Evolutionary conservation across 2,329 filamentous ascomycete genomes (phyloP).

Genomic region (Cordyceps cicadae): DNA sequence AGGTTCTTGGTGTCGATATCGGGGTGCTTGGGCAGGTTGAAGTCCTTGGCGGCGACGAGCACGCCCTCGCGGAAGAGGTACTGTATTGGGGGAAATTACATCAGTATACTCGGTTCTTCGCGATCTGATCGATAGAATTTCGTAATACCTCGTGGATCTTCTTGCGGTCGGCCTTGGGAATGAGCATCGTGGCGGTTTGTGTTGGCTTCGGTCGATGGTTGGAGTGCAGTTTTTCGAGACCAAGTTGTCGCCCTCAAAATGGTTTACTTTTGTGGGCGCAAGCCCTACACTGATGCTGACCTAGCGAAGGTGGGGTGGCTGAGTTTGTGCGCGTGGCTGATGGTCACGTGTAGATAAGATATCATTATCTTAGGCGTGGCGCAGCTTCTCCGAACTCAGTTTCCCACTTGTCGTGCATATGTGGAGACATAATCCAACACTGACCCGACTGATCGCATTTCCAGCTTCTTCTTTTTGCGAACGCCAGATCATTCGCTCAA

Average conservation of each 20-base stretch:
- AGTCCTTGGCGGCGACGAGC: constrained; percentile 99
- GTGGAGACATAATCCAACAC: background rate
- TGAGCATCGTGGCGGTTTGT: constrained; percentile 72
- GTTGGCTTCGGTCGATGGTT: constrained; percentile 43
- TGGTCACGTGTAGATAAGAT: constrained; percentile 26
- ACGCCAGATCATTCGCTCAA: background rate
- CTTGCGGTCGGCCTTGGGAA: constrained; percentile 99
- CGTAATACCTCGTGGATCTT: constrained; percentile 79
- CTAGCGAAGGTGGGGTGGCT: constrained; percentile 28
- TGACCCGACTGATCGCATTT: background rate
- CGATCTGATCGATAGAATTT: constrained; percentile 1
- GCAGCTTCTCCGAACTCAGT: background rate
- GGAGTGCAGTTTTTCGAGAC: constrained; percentile 31
- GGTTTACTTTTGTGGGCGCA: constrained; percentile 38
- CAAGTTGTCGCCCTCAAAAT: constrained; percentile 33
- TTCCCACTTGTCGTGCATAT: background rate
- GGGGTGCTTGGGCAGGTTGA: constrained; percentile 93
- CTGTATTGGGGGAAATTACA: constrained; percentile 33
- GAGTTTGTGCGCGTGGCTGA: constrained; percentile 20
- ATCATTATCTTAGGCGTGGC: background rate
- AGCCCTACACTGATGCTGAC: constrained; percentile 31
- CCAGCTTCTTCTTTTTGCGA: background rate
- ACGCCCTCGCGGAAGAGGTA: constrained; percentile 94
- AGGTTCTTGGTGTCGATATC: constrained; percentile 99
- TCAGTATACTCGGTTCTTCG: constrained; percentile 12